Percentiles rank a stretch among this genome's conserved stretches.
These are phyloP conservation scores for Mycosphaerella sp. DNA, from an alignment of 2,329 filamentous ascomycete genomes.

Conservation along the genomic window DNA sequence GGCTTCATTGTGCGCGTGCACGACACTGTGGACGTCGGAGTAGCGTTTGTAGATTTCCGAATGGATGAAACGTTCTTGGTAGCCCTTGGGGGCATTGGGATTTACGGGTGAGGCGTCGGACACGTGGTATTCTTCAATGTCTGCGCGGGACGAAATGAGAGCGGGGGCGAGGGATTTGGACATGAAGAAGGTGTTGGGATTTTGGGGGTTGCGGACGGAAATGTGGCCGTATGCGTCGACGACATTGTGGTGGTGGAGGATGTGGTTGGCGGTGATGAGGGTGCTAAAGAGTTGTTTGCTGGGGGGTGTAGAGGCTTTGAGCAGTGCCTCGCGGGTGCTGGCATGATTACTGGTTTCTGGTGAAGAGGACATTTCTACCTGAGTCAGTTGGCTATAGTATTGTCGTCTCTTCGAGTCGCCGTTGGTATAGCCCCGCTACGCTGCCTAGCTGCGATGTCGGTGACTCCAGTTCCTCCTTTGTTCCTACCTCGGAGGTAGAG, in stretches of 20 bases:
- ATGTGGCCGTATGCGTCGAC: constrained; percentile 35
- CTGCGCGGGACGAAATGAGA: constrained; percentile 36
- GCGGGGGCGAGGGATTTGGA: constrained; percentile 40
- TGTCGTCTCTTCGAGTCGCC: no score
- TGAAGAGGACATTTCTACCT: neutral
- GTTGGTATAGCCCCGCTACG: no score
- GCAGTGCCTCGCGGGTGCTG: constrained; percentile 22
- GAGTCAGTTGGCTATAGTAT: no score
- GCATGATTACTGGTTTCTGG: neutral
- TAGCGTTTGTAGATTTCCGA: constrained; percentile 41
- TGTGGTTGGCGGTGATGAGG: constrained; percentile 35
- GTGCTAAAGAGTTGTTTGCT: constrained; percentile 27
- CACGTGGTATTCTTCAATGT: constrained; percentile 42
- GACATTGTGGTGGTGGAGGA: constrained; percentile 30
- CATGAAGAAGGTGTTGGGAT: constrained; percentile 41
- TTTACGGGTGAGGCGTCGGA: constrained; percentile 35
- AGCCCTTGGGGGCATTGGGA: constrained; percentile 27
- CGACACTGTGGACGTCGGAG: constrained; percentile 38
- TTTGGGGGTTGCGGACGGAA: constrained; percentile 33
- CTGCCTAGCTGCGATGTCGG: no score
- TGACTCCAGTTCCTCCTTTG: no score
- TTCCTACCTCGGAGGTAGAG: no score
- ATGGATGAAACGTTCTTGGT: constrained; percentile 43
- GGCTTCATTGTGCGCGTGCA: constrained; percentile 40
- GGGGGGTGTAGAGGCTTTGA: constrained; percentile 28